Base-by-base conservation (phyloP, 1,284 basidiomycete genomes). In the Fomitopsis pinicola region DNA sequence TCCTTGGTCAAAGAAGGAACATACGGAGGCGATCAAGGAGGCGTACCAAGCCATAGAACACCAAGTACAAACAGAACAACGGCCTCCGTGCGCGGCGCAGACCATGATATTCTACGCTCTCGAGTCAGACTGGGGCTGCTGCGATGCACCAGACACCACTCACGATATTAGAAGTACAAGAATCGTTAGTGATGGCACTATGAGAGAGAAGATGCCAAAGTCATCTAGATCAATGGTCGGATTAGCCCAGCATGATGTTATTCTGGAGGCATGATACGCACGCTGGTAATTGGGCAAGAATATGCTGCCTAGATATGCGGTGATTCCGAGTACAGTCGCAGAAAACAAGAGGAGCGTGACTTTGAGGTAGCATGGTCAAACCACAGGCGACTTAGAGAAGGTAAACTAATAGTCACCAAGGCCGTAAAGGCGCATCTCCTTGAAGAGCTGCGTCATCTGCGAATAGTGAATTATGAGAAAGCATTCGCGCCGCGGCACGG, bases 271-370 rank as follows among this genome's bases (percentile, higher is more conserved):
- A 54, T 19, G 53, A 48, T 5, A 77, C 83, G 59, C 68, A 91
- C 89, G 78, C 70, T 87, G 84, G 30, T 86, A 71, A 57, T 80
- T 73, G 1, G 87, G 87, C 42, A 90, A 75, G 72, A 91, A 92
- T 45, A 87, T 71, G 59, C 65, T 79, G 0, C 84, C 87, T 67
- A 91, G 84, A 71, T 89, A 83, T 6, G 81, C 84, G 5, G 84
- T 76, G 42, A 92, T 72, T 8, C 90, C 90, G 5, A 92, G 80
- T 28, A 90, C 86, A 35, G 82, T 78, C n/a, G 76, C 86, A 48
- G 86, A 81, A 57, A 88, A 77, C 61, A 86, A 65, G 63, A 90
- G 80, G 10, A 88, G 77, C 44, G 74, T 71, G 59, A 85, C 89
- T 90, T 65, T 48, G 42, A 17, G 36, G 26, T n/a, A 44, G 48